Evolutionary conservation across 768 basidiomycete genomes (phyloP).

Genomic region (Tylopilus intermedius): DNA sequence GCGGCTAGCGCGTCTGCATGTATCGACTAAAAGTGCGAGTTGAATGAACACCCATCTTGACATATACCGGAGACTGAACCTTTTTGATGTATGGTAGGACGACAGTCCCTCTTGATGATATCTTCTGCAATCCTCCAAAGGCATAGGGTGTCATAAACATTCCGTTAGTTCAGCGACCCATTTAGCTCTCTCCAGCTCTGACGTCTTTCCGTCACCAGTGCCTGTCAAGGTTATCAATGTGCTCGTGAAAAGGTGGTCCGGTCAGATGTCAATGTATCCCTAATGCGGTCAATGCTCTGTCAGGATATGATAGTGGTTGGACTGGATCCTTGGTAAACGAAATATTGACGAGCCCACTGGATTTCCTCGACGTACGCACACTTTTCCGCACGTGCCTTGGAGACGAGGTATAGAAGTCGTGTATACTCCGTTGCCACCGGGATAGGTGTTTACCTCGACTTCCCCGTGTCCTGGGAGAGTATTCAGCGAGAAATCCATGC

Average conservation of each 20-base stretch:
- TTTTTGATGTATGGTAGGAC: slow-evolving; percentile 74
- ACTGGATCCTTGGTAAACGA: slow-evolving; percentile 2
- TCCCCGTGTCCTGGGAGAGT: slow-evolving; percentile 44
- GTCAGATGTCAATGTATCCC: slow-evolving; percentile 79
- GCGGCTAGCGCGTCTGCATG: slow-evolving; percentile 61
- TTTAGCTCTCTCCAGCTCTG: slow-evolving; percentile 63
- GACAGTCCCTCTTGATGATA: slow-evolving; percentile 66
- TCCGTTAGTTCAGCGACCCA: slow-evolving; percentile 65
- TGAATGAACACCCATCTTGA: slow-evolving; percentile 1
- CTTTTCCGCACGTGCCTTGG: slow-evolving; percentile 72
- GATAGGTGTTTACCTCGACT: slow-evolving; percentile 75
- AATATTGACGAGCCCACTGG: slow-evolving; percentile 64
- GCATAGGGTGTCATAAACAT: slow-evolving; percentile 76
- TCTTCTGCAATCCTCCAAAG: slow-evolving; percentile 89
- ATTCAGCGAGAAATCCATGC: slow-evolving; percentile 1
- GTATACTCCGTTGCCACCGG: slow-evolving; percentile 89
- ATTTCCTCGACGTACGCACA: slow-evolving; percentile 80
- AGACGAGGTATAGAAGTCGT: slow-evolving; percentile 84
- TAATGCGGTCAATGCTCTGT: slow-evolving; percentile 80
- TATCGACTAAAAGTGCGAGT: slow-evolving; percentile 52
- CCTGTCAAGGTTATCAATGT: slow-evolving; percentile 50
- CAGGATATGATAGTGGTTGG: slow-evolving; percentile 8
- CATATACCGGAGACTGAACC: slow-evolving; percentile 35
- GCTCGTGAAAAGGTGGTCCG: slow-evolving; percentile 70
- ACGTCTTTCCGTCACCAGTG: slow-evolving; percentile 43